Base-by-base conservation (phyloP, 345 rosid genomes). In the Dipteronia sinensis region DNA sequence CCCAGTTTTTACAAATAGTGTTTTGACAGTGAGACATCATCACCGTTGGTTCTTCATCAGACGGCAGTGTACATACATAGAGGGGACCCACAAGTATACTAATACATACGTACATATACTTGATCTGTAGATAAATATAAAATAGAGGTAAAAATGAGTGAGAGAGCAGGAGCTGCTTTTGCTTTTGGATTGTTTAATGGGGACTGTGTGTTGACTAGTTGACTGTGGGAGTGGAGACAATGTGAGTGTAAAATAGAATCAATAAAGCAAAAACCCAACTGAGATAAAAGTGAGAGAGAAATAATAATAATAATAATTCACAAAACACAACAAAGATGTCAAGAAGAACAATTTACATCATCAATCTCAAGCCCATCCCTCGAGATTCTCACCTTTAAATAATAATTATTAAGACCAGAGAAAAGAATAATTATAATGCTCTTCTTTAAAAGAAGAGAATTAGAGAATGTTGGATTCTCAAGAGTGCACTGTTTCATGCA, bases 401-500 rank as follows among this genome's bases (percentile, higher is more conserved):
- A 40, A 78, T 79, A 46, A 76, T 76, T 69, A 79, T 55, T n/a
- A 49, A 23, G 58, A 55, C 55, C 61, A 59, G n/a, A 70, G 10
- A 71, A 67, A 31, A 6, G 66, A 68, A 73, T n/a, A 69, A 53
- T 58, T 59, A 79, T 34, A 34, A 83, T 77, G 62, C 81, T 38
- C 47, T 56, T 40, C 47, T 42, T 69, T 44, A 67, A 67, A 69
- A 61, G 73, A 49, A 77, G 76, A 82, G 78, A 63, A 59, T 77
- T 34, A 82, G 82, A 76, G 90, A 87, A 84, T 89, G 92, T 87
- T 82, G 89, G 92, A 84, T 85, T 86, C 89, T 80, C 59, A 27
- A 49, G 49, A 78, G 76, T 72, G 72, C 82, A 86, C 79, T 65
- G 83, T 34, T 75, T 55, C 72, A 75, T 79, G 76, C 62, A 73